phyloP scores from a whole-genome alignment of 2,329 filamentous ascomycete genomes.

The Microdochium paspali region DNA sequence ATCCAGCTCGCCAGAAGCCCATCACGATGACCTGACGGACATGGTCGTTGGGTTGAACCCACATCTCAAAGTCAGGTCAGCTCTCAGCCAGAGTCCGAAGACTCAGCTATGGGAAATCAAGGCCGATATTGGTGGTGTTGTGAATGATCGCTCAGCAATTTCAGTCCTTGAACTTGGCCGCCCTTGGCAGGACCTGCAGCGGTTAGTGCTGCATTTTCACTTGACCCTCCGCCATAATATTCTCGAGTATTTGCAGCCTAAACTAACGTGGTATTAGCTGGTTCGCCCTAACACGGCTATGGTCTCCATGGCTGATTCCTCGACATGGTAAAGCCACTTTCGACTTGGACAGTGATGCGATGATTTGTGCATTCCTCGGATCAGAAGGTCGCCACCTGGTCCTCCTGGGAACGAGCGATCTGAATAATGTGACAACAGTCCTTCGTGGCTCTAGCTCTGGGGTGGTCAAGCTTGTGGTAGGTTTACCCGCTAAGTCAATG shows the following conservation, averaged over 20 bases:
- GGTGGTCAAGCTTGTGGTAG: slow-evolving; percentile 44
- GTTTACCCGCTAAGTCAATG: slow-evolving; percentile 34
- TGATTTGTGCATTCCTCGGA: slow-evolving; percentile 71
- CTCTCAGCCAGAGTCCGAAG: slow-evolving; percentile 55
- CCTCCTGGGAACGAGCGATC: slow-evolving; percentile 67
- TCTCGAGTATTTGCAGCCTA: neutral
- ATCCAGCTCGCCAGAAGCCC: slow-evolving; percentile 14
- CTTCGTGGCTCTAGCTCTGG: slow-evolving; percentile 59
- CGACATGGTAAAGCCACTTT: slow-evolving; percentile 65
- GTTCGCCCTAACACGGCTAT: slow-evolving; percentile 73
- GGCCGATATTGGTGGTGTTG: slow-evolving; percentile 43
- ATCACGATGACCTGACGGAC: slow-evolving; percentile 33
- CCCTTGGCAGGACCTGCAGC: slow-evolving; percentile 47
- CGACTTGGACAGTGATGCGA: slow-evolving; percentile 63
- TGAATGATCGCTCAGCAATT: slow-evolving; percentile 47
- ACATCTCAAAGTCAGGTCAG: slow-evolving; percentile 41
- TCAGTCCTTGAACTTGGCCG: slow-evolving; percentile 50
- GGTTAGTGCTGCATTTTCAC: slow-evolving; percentile 25
- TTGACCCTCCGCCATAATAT: neutral
- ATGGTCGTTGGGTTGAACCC: slow-evolving; percentile 50
- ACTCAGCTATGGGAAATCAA: slow-evolving; percentile 65
- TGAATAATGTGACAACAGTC: slow-evolving; percentile 59
- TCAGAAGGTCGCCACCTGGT: slow-evolving; percentile 65
- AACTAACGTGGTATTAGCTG: slow-evolving; percentile 38
- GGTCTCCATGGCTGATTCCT: slow-evolving; percentile 81